Evolutionary conservation across 352 stramenopile genomes (phyloP), one percentile per base, ranked within the genome.

Genomic region (Elongisporangium prolatum): DNA sequence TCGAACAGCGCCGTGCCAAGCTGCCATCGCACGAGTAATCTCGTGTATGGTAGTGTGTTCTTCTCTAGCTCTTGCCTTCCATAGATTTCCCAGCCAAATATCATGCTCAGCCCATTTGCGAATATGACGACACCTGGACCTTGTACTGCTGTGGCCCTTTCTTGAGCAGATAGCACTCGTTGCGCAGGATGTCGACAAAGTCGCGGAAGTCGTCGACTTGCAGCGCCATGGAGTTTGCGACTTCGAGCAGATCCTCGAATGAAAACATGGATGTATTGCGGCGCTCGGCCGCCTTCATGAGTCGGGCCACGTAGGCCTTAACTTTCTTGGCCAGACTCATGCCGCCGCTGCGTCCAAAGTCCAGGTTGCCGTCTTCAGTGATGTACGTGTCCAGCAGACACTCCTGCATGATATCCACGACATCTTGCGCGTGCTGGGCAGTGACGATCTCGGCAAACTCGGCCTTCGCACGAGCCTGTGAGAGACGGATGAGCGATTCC

Each of bases 341-440:
- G 54, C 72, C 73, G 18, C 84, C 77, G 22, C 67, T 90, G 18
- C 84, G 74, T 17, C 80, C 74, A 59, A 94, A 93, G 63, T 98
- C 93, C 50, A 98, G 61, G 25, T 78, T 78, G 2, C 91, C 92
- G 53, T 80, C 79, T 52, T 97, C 93, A 21, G 96, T 93, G 14
- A 71, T 88, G 65, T 93, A 88, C 57, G 95, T 95, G 63, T 98
- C 87, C 40, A 94, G 73, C 20, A 98, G 63, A 52, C 86, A 97
- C 59, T 97, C 88, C 54, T 97, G 84, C 91, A 99, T 97, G 47
- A 99, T 83, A 51, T 98, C 91, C 8, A 99, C 90, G 17, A 99
- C 96, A 75, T 99, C 97, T 69, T 97, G 74, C 2, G 96, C 96
- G 67, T 99, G 96, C 65, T 97, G 70, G 28, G 84, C 83, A 3